These are phyloP conservation scores for Cryptococcus sp. DNA, from an alignment of 1,284 basidiomycete genomes.

Conservation along the genomic window DNA sequence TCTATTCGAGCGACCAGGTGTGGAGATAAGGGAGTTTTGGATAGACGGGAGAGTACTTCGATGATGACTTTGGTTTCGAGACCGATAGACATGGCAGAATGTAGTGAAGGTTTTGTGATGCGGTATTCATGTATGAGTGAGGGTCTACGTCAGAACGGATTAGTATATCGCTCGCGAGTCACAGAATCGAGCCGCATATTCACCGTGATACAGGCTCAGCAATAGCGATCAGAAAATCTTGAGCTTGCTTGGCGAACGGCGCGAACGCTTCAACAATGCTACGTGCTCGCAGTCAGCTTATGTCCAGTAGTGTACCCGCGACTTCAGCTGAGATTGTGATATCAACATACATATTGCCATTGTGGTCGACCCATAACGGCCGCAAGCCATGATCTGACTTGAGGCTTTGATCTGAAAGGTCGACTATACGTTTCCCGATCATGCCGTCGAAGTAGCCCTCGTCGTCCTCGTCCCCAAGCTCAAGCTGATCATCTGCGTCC, in stretches of 20 bases:
- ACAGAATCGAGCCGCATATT: conserved; percentile 44
- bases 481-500: conserved; percentile 29
- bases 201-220: conserved; percentile 98
- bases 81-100: conserved; percentile 97
- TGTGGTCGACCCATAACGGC: conserved; percentile 93
- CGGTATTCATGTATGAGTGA: conserved; percentile 99
- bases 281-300: background rate
- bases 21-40: conserved; percentile 89
- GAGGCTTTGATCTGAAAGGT: conserved; percentile 64
- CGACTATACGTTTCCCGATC: conserved; percentile 35
- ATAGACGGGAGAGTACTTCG: conserved; percentile 85
- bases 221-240: conserved; percentile 97
- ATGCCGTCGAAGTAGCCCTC: conserved; percentile 36
- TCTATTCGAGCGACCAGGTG: conserved; percentile 80
- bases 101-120: conserved; percentile 94
- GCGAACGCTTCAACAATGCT: conserved; percentile 91
- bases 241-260: conserved; percentile 95
- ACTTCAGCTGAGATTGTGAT: background rate
- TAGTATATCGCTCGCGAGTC: background rate
- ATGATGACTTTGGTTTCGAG: conserved; percentile 98
- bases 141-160: conserved; percentile 62
- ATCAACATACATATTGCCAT: conserved; percentile 73
- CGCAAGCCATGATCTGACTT: conserved; percentile 87
- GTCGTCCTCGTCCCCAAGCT: conserved; percentile 29
- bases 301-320: background rate